These are phyloP conservation scores for Alternaria sp. DNA, from an alignment of 2,329 filamentous ascomycete genomes.

Conservation along the genomic window DNA sequence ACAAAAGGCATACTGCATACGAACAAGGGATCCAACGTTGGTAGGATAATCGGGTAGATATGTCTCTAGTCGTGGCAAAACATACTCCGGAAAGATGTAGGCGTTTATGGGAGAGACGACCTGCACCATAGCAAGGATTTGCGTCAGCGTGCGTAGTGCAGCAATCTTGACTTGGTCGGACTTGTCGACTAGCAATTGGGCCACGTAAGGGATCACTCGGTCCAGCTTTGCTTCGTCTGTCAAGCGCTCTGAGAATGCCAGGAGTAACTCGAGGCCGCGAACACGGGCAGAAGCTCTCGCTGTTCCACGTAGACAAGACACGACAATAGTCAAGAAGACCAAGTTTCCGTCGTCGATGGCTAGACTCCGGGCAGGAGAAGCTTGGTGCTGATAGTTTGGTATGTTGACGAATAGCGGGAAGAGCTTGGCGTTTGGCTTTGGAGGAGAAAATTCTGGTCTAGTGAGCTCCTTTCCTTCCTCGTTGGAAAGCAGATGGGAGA, in stretches of 20 bases:
- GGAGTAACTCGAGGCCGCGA: slow-evolving; percentile 86
- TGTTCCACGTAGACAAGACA: slow-evolving; percentile 87
- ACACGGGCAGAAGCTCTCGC: slow-evolving; percentile 87
- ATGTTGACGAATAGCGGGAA: slow-evolving; percentile 88
- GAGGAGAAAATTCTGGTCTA: slow-evolving; percentile 41
- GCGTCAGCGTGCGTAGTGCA: slow-evolving; percentile 84
- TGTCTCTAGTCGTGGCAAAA: slow-evolving; percentile 65
- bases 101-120: slow-evolving; percentile 82
- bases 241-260: slow-evolving; percentile 89
- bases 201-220: slow-evolving; percentile 87
- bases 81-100: slow-evolving; percentile 72
- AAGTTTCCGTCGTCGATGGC: slow-evolving; percentile 86
- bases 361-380: slow-evolving; percentile 67
- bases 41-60: slow-evolving; percentile 61
- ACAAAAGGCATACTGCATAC: slow-evolving; percentile 92
- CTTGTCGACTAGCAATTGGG: slow-evolving; percentile 81
- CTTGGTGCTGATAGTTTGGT: slow-evolving; percentile 80
- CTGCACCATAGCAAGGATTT: slow-evolving; percentile 81
- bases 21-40: slow-evolving; percentile 71
- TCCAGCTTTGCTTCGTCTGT: slow-evolving; percentile 97
- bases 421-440: slow-evolving; percentile 61
- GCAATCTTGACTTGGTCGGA: slow-evolving; percentile 85
- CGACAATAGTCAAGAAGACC: slow-evolving; percentile 88
- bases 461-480: slow-evolving; percentile 60
- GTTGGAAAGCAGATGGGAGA: slow-evolving; percentile 90